phyloP scores from a whole-genome alignment of 768 basidiomycete species.

The Cyclocybe cylindracea region DNA sequence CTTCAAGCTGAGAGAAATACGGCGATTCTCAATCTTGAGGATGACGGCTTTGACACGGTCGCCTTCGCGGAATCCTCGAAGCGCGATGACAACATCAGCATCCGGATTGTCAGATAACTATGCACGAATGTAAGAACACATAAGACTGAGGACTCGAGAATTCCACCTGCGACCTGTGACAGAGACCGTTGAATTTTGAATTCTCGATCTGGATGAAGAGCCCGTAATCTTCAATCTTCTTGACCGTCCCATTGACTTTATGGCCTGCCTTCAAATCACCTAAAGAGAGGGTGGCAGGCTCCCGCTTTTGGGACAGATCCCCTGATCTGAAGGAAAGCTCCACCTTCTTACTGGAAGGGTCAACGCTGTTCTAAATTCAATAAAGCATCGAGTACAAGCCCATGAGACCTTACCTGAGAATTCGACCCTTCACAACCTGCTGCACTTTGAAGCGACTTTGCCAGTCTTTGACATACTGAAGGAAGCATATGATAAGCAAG shows the following conservation, averaged over 20 bases:
- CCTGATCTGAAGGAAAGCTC: constrained; percentile 87
- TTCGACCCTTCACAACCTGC: constrained; percentile 85
- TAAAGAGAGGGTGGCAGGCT: constrained; percentile 39
- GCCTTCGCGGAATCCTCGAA: constrained; percentile 82
- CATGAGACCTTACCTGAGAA: constrained; percentile 60
- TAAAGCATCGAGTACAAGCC: neutral
- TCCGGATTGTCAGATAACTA: constrained; percentile 89
- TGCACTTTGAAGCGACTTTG: constrained; percentile 75
- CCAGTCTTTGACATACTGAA: constrained; percentile 95
- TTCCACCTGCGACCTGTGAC: constrained; percentile 89
- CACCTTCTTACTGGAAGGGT: constrained; percentile 72
- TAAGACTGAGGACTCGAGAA: neutral
- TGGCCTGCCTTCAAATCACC: constrained; percentile 74
- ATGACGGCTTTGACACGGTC: constrained; percentile 84
- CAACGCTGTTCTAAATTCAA: constrained; percentile 49
- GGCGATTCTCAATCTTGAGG: constrained; percentile 70
- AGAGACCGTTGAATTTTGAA: constrained; percentile 84
- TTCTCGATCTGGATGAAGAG: constrained; percentile 91
- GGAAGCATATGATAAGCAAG: constrained; percentile 8
- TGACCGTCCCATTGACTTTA: constrained; percentile 78
- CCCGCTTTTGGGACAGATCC: constrained; percentile 40
- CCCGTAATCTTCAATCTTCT: constrained; percentile 84
- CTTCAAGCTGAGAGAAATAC: constrained; percentile 85
- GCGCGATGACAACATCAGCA: constrained; percentile 75
- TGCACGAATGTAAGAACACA: neutral